Conservation (phyloP, 768 basidiomycete genomes). For the Amanita pseudoporphyria region DNA sequence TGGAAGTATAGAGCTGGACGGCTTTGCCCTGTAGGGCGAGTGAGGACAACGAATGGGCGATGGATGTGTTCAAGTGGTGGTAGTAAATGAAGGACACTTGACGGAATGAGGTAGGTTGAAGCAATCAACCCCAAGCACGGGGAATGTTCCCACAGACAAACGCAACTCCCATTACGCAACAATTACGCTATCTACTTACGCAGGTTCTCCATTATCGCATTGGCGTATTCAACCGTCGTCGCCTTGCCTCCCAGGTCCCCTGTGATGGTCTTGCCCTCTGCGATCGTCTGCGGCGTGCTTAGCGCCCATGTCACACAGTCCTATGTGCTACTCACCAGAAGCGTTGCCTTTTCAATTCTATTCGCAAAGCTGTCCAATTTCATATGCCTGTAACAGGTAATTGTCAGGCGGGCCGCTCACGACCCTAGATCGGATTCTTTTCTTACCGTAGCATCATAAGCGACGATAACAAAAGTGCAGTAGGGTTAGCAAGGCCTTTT, state of each 20-base stretch:
- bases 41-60: constrained; percentile 53
- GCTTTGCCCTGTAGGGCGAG: constrained; percentile 90
- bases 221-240: constrained; percentile 81
- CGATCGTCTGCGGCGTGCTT: constrained; percentile 85
- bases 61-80: constrained; percentile 33
- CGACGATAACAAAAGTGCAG: constrained; percentile 90
- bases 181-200: constrained; percentile 13
- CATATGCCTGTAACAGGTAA: constrained; percentile 67
- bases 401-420: constrained; percentile 8
- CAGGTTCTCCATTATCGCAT: constrained; percentile 77
- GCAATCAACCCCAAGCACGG: constrained; percentile 18
- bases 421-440: constrained; percentile 8
- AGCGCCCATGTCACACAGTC: constrained; percentile 75
- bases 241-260: constrained; percentile 94
- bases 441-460: constrained; percentile 95
- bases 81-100: constrained; percentile 40
- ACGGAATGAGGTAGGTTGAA: constrained; percentile 22
- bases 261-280: constrained; percentile 92
- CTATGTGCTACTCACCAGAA: constrained; percentile 53
- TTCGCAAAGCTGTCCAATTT: constrained; percentile 71
- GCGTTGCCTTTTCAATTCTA: constrained; percentile 87
- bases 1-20: constrained; percentile 34
- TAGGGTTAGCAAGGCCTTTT: constrained; percentile 96
- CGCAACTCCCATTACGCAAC: not conserved
- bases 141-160: constrained; percentile 29